Percentiles rank a stretch among this genome's conserved stretches.
Conservation (phyloP, 352 stramenopile genomes). For the Globisporangium yorkense region DNA sequence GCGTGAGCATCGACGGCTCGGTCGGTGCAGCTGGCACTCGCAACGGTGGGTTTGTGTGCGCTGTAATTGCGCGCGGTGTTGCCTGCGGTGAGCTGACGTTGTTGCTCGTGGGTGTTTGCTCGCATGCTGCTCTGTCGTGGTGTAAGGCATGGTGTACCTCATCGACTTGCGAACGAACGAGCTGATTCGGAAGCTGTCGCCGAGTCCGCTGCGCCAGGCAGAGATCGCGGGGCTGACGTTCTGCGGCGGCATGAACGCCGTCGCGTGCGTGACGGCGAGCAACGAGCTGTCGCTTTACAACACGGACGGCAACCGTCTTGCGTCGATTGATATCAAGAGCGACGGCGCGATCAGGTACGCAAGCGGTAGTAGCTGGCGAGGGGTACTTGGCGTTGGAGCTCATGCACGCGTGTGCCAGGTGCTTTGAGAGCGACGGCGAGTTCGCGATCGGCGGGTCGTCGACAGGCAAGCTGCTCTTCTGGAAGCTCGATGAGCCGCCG, state of each 20-base stretch:
- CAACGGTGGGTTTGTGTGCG: constrained; percentile 22
- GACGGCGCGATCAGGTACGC: constrained; percentile 58
- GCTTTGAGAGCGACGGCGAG: constrained; percentile 73
- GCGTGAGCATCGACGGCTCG: constrained; percentile 59
- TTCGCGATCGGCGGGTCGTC: constrained; percentile 70
- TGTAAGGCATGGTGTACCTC: constrained; percentile 38
- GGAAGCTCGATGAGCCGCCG: constrained; percentile 74
- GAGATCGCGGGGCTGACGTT: constrained; percentile 66
- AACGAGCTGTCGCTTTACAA: constrained; percentile 73
- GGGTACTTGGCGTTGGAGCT: too few species aligned
- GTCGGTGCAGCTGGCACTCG: constrained; percentile 52
- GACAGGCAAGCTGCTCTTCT: constrained; percentile 74
- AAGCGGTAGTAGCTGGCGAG: too few species aligned
- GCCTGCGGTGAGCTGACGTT: too few species aligned
- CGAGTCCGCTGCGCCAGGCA: constrained; percentile 42
- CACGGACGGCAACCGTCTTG: constrained; percentile 49
- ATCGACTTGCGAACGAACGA: constrained; percentile 66
- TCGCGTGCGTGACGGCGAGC: constrained; percentile 60
- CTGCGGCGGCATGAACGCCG: constrained; percentile 36
- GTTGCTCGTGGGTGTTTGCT: too few species aligned
- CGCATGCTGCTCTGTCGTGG: too few species aligned
- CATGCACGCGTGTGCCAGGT: constrained; percentile 21
- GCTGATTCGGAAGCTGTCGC: constrained; percentile 51
- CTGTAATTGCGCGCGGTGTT: too few species aligned
- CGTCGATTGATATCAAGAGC: constrained; percentile 46